Conservation (phyloP, 2,329 filamentous ascomycete species). For the Epichloe uncinata region DNA sequence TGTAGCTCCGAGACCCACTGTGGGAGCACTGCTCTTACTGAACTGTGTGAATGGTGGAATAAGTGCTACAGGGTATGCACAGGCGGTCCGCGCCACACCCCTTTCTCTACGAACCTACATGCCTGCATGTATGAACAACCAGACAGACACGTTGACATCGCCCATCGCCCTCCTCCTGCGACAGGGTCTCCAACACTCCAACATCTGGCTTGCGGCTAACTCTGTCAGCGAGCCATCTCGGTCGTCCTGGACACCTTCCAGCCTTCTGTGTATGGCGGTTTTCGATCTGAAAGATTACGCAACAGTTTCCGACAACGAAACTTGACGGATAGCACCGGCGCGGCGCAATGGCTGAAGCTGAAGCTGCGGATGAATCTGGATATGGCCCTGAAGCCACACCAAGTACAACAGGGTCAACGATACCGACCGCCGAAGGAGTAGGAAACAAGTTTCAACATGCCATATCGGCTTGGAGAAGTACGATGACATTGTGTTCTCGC, state of each 20-base stretch:
- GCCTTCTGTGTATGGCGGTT: not conserved
- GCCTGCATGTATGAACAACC: too few relatives aligned
- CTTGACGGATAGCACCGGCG: not conserved
- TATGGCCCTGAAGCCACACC: constrained; percentile 14
- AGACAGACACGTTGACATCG: not conserved
- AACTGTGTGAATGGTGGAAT: not conserved
- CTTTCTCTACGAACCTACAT: not conserved
- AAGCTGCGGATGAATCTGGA: constrained; percentile 18
- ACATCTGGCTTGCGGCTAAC: not conserved
- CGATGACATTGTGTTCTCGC: constrained; percentile 6
- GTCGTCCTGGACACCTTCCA: not conserved
- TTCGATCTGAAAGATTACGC: not conserved
- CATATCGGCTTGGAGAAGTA: constrained; percentile 93
- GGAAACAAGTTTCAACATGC: constrained; percentile 93
- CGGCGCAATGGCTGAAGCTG: constrained; percentile 20
- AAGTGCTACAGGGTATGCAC: too few relatives aligned
- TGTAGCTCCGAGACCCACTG: not conserved
- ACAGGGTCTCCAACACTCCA: not conserved
- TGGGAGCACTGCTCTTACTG: not conserved
- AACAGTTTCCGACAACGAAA: not conserved
- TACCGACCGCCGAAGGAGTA: constrained; percentile 32
- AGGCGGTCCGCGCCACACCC: constrained; percentile 1
- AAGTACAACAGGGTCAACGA: constrained; percentile 13
- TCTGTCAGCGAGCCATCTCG: not conserved
- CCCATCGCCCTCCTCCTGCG: not conserved